Evolutionary conservation across 345 rosid genomes (phyloP), one percentile per base, ranked within the genome.

Genomic region (Iberis pinnata): DNA sequence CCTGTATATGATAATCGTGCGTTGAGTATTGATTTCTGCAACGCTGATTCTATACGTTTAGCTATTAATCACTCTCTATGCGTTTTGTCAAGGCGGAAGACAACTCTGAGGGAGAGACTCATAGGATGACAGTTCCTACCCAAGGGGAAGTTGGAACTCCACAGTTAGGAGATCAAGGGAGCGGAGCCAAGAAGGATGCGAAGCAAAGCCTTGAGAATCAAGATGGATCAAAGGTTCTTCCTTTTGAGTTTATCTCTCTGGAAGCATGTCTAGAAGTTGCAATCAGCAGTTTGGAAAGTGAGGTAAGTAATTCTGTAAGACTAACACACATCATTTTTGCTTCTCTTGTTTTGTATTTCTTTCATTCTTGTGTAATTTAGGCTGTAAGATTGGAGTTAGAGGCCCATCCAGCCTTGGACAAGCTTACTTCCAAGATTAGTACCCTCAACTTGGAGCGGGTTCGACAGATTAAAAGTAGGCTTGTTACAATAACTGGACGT

Each of bases 331-430:
- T 31, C 15, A 40, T 60, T 6, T n/a, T 46, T 53, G 8, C 44
- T 40, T 67, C 38, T 60, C 12, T 14, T 33, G 12, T 60, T 9
- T 53, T 10, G 33, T 1, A 14, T 53, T 40, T 60, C 9, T n/a
- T 10, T 40, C 11, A 38, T 60, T 42, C 42, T 39, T 60, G 0
- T 19, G 4, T 32, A 25, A 33, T 55, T 46, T 10, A 84, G 89
- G 79, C 86, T 5, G 25, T 32, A 27, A 79, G 82, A 44, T 59
- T 84, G 67, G 89, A 78, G 80, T 74, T 72, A 46, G 95, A 82
- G 69, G 89, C 95, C 37, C 74, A 85, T 66, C 95, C 95, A 27
- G 89, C 87, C n/a, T 50, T 85, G 58, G 95, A 85, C 68, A 83
- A 80, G 22, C 81, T 85, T 51, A 78, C 89, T 59, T 76, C 95